phyloP scores from a whole-genome alignment of 148 eudicot genomes.

The Vaccinium myrtillus region DNA sequence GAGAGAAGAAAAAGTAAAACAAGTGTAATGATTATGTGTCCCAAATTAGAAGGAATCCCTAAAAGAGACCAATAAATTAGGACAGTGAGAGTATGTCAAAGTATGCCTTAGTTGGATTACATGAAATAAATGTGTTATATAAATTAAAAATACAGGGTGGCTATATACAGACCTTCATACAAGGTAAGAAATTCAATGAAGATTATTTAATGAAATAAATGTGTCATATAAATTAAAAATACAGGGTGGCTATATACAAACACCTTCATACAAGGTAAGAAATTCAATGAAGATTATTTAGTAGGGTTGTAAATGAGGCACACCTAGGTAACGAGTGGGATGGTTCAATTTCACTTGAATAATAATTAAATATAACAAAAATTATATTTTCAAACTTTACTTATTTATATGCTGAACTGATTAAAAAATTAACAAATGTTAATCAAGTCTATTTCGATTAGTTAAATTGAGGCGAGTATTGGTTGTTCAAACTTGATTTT shows the following conservation, averaged over 20 bases:
- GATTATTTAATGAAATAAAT: neutral
- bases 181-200: neutral
- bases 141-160: neutral
- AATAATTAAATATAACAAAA: no score
- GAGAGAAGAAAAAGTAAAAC: no score
- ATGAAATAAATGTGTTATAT: neutral
- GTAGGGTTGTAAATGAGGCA: neutral
- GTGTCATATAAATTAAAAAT: no score
- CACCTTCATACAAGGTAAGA: neutral
- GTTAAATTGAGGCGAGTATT: neutral
- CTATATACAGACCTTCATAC: neutral
- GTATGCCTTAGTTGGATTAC: neutral
- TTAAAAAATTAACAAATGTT: neutral
- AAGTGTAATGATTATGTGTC: no score
- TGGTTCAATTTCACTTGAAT: neutral
- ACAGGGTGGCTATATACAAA: neutral
- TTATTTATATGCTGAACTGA: neutral
- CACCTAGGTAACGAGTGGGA: neutral
- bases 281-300: neutral
- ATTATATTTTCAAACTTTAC: neutral
- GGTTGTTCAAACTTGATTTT: neutral
- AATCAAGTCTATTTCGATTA: neutral
- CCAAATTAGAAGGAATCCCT: no score
- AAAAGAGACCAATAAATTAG: no score
- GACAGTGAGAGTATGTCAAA: no score